Conservation (phyloP, 306 rosid species). For the Alnus rubra region DNA sequence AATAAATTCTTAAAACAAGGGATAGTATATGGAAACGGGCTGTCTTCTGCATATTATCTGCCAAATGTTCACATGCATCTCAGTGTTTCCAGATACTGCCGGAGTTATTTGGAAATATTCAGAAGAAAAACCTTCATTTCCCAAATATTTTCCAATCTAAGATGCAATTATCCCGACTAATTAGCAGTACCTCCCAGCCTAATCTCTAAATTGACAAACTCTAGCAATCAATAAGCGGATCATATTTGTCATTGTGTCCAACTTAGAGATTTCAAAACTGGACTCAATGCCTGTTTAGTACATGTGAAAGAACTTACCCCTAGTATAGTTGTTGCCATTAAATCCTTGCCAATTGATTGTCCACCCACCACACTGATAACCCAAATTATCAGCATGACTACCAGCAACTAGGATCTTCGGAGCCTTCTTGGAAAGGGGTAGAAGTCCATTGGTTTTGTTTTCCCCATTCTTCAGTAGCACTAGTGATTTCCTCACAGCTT, state of each 20-base stretch:
- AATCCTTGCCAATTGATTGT: slow-evolving; percentile 96
- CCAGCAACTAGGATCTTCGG: slow-evolving; percentile 78
- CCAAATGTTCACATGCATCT: not conserved
- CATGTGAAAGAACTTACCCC: slow-evolving; percentile 51
- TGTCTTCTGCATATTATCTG: not conserved
- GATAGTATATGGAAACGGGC: too few species aligned
- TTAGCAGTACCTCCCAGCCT: not conserved
- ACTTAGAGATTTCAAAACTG: not conserved
- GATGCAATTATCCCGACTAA: not conserved
- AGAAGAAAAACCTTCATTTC: not conserved
- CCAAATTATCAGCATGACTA: slow-evolving; percentile 90
- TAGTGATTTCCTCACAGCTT: slow-evolving; percentile 91
- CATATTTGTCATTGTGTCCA: not conserved
- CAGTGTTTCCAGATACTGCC: not conserved
- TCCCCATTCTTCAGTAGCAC: slow-evolving; percentile 92
- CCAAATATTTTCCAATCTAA: not conserved
- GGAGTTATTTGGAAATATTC: not conserved
- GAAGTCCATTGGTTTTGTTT: slow-evolving; percentile 57
- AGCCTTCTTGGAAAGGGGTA: slow-evolving; percentile 80
- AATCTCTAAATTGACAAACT: not conserved
- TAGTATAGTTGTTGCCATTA: slow-evolving; percentile 68
- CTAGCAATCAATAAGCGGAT: not conserved
- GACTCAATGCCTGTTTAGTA: not conserved
- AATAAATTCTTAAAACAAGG: too few species aligned
- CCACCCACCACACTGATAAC: slow-evolving; percentile 99